Evolutionary conservation across 805 yeast genomes (phyloP), one percentile per base, ranked within the genome.

Genomic region (Starmerella kuoi): DNA sequence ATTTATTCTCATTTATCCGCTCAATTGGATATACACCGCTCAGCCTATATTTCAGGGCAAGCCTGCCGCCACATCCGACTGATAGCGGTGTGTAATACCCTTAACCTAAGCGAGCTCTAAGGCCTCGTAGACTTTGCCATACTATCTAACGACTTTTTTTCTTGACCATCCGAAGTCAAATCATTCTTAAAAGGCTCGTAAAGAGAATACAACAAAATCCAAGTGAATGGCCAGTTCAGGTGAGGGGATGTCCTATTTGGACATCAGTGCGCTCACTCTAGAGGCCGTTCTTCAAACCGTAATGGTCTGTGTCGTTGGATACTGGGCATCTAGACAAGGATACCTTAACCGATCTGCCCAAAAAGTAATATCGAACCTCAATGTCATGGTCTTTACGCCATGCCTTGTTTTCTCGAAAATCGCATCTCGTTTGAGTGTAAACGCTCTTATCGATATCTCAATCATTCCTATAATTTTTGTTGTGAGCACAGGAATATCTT

Each of bases 341-440:
- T 61, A 83, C 31, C 68, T 91, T 35, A 74, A 73, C 41, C 72
- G 80, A 43, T 64, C 68, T 32, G 84, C 80, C n/a, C 94, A 86
- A 54, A 84, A 82, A 57, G 69, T 73, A 33, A 70, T 88, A 18
- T 77, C 91, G 4, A 65, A 70, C 44, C 68, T 88, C 40, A 88
- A 88, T 57, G 96, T 91, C 28, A 88, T 84, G 62, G 65, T 88
- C 40, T 88, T 91, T 67, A 91, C 97, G 18, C 97, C 98, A 6
- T 87, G 95, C 53, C 74, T 88, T 67, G 86, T 88, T 53, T 91
- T 88, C 62, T 72, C 84, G 50, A 91, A 91, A 48, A 62, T 76
- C 55, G 81, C 79, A 1, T 69, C 74, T 19, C 65, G 75, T 9
- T 64, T 91, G 36, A 78, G 91, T 5, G 61, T 87, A 46, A 69